Conservation (phyloP, 1,139 yeast species). For the Saccharomyces pastorianus region DNA sequence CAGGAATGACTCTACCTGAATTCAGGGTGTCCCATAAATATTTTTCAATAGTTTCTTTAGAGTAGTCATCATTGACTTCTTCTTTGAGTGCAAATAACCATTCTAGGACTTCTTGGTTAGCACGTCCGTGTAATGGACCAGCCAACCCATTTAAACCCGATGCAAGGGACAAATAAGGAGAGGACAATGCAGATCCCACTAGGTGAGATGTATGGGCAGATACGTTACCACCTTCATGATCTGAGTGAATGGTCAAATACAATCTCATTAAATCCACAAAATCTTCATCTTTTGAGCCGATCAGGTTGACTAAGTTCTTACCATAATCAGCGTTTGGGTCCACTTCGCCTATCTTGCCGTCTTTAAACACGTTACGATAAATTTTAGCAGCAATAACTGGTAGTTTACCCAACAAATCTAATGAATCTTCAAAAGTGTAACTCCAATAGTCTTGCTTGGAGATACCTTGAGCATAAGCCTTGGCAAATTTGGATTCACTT, state of each 20-base stretch:
- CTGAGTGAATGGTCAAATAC: constrained; percentile 39
- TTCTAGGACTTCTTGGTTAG: constrained; percentile 40
- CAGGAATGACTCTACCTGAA: constrained; percentile 39
- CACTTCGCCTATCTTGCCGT: constrained; percentile 51
- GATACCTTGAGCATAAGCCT: constrained; percentile 62
- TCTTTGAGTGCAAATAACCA: constrained; percentile 34
- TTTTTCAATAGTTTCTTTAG: constrained; percentile 30
- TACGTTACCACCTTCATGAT: constrained; percentile 43
- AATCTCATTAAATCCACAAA: constrained; percentile 38
- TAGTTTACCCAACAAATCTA: constrained; percentile 56
- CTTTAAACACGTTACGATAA: constrained; percentile 53
- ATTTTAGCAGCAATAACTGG: constrained; percentile 61
- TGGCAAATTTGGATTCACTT: constrained; percentile 54
- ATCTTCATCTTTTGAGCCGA: constrained; percentile 50
- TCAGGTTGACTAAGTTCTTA: constrained; percentile 75
- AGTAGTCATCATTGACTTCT: constrained; percentile 30
- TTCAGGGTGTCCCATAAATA: constrained; percentile 37
- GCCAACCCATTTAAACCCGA: constrained; percentile 40
- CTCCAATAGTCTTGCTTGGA: constrained; percentile 63
- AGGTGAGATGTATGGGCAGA: constrained; percentile 40
- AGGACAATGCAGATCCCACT: constrained; percentile 38
- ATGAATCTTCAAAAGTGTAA: constrained; percentile 56
- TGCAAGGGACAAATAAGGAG: constrained; percentile 36
- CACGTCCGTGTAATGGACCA: constrained; percentile 40
- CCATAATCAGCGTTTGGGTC: constrained; percentile 81